Base-by-base conservation (phyloP, 75 land plant species). In the Selaginella tamariscina region DNA sequence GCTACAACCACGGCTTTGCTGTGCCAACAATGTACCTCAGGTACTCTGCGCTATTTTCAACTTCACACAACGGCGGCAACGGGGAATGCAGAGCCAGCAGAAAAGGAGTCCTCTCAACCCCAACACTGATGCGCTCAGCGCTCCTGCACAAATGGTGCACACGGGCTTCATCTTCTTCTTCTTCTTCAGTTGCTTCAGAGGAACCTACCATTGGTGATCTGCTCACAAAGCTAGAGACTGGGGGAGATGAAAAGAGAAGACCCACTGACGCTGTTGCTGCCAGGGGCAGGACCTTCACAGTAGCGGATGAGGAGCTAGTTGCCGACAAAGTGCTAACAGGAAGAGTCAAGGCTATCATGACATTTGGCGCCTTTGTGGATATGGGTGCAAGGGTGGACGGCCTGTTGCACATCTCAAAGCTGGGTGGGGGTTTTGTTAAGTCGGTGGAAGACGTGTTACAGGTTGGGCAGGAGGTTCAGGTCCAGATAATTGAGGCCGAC, bases 321-420 rank as follows among this genome's bases (percentile, higher is more conserved):
- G 82, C 82, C 13, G 99, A 96, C 66, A 84, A 91, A 32, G 68
- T 77, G 0, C 90, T 90, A 68, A 79, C 82, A 24, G 99, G 99
- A 29, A 88, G 76, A 80, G 86, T 95, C 0, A 78, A 74, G 56
- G 70, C 97, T 18, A 86, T 95, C 20, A 96, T 87, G 59, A 78
- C 85, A 33, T 95, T 85, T 81, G 99, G 99, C 65, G 92, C 92
- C 32, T 95, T 95, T 80, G 74, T 95, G 64, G 87, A 91, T 69
- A 69, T 95, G 75, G 99, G 99, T 68, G 99, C 99, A 33, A 87
- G 79, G 70, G 82, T 85, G 28, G 89, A 95, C 71, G 99, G 99
- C 1, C 66, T 95, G 56, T 92, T 91, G 2, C 99, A 95, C 78
- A 84, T 95, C 49, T 95, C 99, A 27, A 73, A 79, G 64, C 68